A percentile compares a stretch with the other conserved stretches of the same genome.
phyloP scores from a whole-genome alignment of 1,139 yeast species.

The Meyerozyma athensensis region DNA sequence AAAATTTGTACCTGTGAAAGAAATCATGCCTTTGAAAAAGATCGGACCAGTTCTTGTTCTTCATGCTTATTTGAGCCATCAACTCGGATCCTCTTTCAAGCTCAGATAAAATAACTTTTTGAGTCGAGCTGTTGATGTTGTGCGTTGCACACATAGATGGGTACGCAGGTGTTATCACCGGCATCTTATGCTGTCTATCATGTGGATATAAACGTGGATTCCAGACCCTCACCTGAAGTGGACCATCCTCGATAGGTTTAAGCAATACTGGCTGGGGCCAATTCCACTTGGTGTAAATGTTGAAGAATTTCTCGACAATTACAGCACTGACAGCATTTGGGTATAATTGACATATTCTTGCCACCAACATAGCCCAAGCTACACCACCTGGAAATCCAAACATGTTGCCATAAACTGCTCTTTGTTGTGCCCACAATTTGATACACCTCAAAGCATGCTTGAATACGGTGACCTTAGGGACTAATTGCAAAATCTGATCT shows the following conservation, averaged over 20 bases:
- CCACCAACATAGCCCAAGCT: slow-evolving; percentile 99
- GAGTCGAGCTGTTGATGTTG: slow-evolving; percentile 85
- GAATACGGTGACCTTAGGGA: slow-evolving; percentile 90
- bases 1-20: slow-evolving; percentile 79
- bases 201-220: slow-evolving; percentile 85
- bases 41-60: slow-evolving; percentile 68
- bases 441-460: slow-evolving; percentile 90
- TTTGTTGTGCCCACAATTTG: slow-evolving; percentile 93
- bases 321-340: slow-evolving; percentile 96
- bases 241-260: slow-evolving; percentile 94
- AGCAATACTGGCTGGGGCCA: slow-evolving; percentile 98
- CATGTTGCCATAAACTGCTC: slow-evolving; percentile 91
- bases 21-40: slow-evolving; percentile 75
- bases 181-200: slow-evolving; percentile 91
- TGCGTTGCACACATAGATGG: slow-evolving; percentile 99
- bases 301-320: slow-evolving; percentile 81
- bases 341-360: slow-evolving; percentile 90
- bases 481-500: slow-evolving; percentile 82
- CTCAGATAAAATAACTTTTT: slow-evolving; percentile 70
- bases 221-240: slow-evolving; percentile 94
- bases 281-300: slow-evolving; percentile 82
- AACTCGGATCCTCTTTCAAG: slow-evolving; percentile 68
- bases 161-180: slow-evolving; percentile 98
- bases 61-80: slow-evolving; percentile 62
- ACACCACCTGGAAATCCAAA: slow-evolving; percentile 99